These are phyloP conservation scores for Cladosporium oxysporum DNA, from an alignment of 2,329 filamentous ascomycete species.

Conservation along the genomic window DNA sequence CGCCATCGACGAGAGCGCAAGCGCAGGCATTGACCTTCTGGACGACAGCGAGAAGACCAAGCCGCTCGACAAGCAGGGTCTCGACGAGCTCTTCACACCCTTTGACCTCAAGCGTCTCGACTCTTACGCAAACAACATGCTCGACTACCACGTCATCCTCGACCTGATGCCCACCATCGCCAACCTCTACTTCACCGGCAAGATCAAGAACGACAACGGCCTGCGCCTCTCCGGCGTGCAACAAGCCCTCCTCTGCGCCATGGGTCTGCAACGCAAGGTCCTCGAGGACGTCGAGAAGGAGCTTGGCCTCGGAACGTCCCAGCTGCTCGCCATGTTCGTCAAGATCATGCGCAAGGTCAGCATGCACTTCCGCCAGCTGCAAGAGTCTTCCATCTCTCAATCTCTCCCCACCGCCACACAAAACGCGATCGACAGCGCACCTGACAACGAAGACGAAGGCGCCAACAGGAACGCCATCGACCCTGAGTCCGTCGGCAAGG, in stretches of 20 bases:
- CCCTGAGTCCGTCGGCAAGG: constrained; percentile 50
- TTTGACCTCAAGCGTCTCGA: constrained; percentile 95
- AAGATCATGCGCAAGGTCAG: constrained; percentile 91
- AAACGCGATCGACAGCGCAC: constrained; percentile 36
- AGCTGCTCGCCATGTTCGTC: constrained; percentile 94
- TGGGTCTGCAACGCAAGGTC: constrained; percentile 88
- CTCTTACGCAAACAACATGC: constrained; percentile 93
- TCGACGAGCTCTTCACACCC: constrained; percentile 78
- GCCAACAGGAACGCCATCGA: constrained; percentile 32
- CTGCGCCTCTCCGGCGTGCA: constrained; percentile 81
- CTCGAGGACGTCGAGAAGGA: constrained; percentile 80
- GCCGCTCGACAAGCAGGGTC: constrained; percentile 69
- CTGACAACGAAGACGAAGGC: constrained; percentile 52
- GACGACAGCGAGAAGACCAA: constrained; percentile 55
- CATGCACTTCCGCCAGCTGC: constrained; percentile 71
- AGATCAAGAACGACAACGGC: constrained; percentile 50
- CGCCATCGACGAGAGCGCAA: constrained; percentile 84
- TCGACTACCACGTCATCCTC: constrained; percentile 96
- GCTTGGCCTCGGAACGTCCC: constrained; percentile 69
- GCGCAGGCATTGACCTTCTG: constrained; percentile 64
- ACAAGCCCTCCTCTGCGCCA: constrained; percentile 80
- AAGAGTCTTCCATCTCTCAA: constrained; percentile 66
- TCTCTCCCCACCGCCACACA: constrained; percentile 44
- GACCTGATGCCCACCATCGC: constrained; percentile 86
- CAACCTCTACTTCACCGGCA: constrained; percentile 79